Evolutionary conservation across 2,329 filamentous ascomycete species (phyloP), one percentile per base, ranked within the genome.

Genomic region (Thelonectria olida): DNA sequence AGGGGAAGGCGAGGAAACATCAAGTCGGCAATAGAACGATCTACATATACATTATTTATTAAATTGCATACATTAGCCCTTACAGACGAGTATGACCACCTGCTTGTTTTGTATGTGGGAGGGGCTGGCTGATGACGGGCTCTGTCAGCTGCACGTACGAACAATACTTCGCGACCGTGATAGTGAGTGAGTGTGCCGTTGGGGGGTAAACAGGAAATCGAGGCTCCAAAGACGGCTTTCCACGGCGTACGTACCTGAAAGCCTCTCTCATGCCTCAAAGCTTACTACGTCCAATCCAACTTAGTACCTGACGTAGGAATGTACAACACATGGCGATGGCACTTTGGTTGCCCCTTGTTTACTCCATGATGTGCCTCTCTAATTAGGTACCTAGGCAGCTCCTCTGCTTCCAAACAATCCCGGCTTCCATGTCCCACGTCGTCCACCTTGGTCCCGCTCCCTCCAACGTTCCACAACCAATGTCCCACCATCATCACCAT

Each of bases 301-400:
- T 20, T 19, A 42, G 19, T 42, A 13, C 39, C 20, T 42, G 47
- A 51, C 38, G 44, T 31, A 34, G 49, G 31, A 53, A 42, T 34
- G 31, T 42, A 49, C 56, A 49, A 25, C 56, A 49, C 56, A 44
- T 49, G 42, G 44, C 50, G 38, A 42, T 49, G 42, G 38, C 20
- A 44, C 41, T 44, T 25, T 25, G 8, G 31, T 54, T 36, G 34
- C 56, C 44, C 50, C 50, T 54, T 49, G 55, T 48, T n/a, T n/a
- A n/a, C n/a, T 48, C 41, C 49, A 57, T n/a, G n/a, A n/a, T n/a
- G n/a, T 57, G 55, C 45, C 44, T 56, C 53, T 55, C n/a, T n/a
- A n/a, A n/a, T n/a, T n/a, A n/a, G n/a, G n/a, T n/a, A n/a, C n/a
- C n/a, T n/a, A n/a, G n/a, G n/a, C n/a, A n/a, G n/a, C n/a, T n/a